Conservation (phyloP, 495 filamentous ascomycete species). For the Aspergillus incahuasiensis region DNA sequence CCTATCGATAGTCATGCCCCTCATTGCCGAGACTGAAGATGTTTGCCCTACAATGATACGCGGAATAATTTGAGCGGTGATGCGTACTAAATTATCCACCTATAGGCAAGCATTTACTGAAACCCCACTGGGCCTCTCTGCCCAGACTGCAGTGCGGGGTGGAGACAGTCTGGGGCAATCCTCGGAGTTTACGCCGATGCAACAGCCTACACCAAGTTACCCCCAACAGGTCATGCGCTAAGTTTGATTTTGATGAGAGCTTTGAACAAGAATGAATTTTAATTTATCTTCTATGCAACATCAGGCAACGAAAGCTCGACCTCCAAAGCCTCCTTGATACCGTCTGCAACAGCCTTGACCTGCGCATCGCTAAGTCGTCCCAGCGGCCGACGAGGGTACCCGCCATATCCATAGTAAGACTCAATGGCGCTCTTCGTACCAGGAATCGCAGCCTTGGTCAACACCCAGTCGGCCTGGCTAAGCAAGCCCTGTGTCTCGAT, state of each 20-base stretch:
- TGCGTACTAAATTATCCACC: constrained; percentile 10
- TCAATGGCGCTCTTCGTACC: constrained; percentile 84
- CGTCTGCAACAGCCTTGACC: constrained; percentile 53
- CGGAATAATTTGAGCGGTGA: constrained; percentile 1
- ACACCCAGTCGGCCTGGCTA: constrained; percentile 75
- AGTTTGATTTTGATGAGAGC: background rate
- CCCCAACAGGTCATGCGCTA: background rate
- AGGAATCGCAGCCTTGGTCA: constrained; percentile 81
- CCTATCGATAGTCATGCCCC: constrained; percentile 2
- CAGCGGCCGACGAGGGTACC: constrained; percentile 69
- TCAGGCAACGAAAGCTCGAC: constrained; percentile 53
- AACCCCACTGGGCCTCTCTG: background rate
- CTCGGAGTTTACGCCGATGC: constrained; percentile 8
- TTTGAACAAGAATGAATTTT: background rate
- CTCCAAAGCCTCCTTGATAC: constrained; percentile 65
- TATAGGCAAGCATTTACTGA: background rate
- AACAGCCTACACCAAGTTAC: background rate
- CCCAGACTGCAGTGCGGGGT: background rate
- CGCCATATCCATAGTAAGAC: constrained; percentile 80
- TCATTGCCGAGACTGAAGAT: background rate
- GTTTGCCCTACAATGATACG: background rate
- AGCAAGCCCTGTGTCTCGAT: constrained; percentile 67
- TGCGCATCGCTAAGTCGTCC: constrained; percentile 53
- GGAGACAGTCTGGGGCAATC: background rate
- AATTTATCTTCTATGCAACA: constrained; percentile 23